Percentiles rank a stretch among this genome's conserved stretches.
These are phyloP conservation scores for Venturia oleaginea DNA, from an alignment of 2,329 filamentous ascomycete genomes.

Conservation along the genomic window DNA sequence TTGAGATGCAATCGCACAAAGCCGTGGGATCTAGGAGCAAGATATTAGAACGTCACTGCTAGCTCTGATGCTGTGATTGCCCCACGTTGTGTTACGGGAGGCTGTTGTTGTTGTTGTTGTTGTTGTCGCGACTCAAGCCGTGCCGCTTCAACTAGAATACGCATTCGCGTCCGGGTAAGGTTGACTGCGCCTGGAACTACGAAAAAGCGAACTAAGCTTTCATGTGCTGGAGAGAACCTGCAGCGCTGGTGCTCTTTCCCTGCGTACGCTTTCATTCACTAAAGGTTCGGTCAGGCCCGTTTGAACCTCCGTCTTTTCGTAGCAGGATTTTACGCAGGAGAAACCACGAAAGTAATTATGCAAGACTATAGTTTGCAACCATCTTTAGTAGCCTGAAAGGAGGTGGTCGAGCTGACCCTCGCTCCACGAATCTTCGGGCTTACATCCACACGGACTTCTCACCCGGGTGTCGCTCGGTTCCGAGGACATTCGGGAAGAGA, in stretches of 20 bases:
- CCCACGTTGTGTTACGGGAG: background rate
- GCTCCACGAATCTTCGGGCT: background rate
- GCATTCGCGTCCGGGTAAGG: constrained; percentile 1
- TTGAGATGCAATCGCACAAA: background rate
- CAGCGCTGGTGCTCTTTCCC: background rate
- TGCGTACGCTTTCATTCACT: too few relatives aligned
- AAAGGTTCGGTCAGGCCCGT: background rate
- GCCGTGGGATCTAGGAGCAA: background rate
- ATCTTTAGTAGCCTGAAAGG: too few relatives aligned
- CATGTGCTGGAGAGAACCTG: background rate
- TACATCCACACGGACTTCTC: background rate
- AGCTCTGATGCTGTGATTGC: background rate
- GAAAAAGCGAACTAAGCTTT: background rate
- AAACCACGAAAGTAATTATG: background rate
- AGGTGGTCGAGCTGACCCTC: too few relatives aligned
- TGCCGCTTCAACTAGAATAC: background rate
- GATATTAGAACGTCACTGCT: background rate
- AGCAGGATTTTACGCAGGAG: background rate
- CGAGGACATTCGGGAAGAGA: background rate
- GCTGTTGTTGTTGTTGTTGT: background rate
- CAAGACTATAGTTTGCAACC: too few relatives aligned
- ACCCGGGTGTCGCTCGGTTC: background rate
- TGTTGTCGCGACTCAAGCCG: background rate
- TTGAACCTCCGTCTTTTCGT: background rate
- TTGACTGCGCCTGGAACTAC: background rate